phyloP scores from a whole-genome alignment of 768 basidiomycete genomes.

The Pulveroboletus sp. region DNA sequence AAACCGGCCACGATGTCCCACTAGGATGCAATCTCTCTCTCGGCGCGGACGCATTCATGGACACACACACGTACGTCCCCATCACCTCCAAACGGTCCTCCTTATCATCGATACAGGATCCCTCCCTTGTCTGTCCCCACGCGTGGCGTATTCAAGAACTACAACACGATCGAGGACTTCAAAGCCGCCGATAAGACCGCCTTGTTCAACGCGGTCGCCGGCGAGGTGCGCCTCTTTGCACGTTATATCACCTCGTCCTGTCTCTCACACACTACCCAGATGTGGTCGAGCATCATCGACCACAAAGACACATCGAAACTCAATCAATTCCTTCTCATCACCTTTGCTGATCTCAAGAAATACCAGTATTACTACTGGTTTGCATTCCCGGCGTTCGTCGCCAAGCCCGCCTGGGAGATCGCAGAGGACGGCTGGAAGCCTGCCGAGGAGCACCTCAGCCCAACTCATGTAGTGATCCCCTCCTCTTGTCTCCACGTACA shows the following conservation, averaged over 20 bases:
- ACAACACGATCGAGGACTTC: constrained; percentile 96
- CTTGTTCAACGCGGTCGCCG: constrained; percentile 70
- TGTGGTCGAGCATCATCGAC: constrained; percentile 59
- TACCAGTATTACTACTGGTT: constrained; percentile 99
- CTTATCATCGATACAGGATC: constrained; percentile 30
- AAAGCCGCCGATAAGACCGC: constrained; percentile 82
- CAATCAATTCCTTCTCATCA: constrained; percentile 82
- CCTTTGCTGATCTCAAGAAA: constrained; percentile 96
- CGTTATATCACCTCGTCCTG: background rate
- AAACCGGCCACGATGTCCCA: constrained; percentile 67
- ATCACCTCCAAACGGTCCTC: constrained; percentile 4
- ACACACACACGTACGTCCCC: constrained; percentile 39
- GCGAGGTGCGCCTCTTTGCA: constrained; percentile 44
- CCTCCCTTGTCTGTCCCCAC: constrained; percentile 48
- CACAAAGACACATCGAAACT: constrained; percentile 53
- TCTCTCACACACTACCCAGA: constrained; percentile 36
- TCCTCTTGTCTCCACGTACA: background rate
- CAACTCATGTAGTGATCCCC: constrained; percentile 35
- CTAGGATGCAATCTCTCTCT: constrained; percentile 65
- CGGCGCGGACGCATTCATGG: constrained; percentile 60
- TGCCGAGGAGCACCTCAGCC: constrained; percentile 42
- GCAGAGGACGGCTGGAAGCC: constrained; percentile 52
- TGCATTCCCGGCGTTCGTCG: constrained; percentile 86
- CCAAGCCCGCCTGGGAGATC: constrained; percentile 90
- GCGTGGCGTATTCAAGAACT: constrained; percentile 81